These are phyloP conservation scores for Schizosaccharomyces osmophilus DNA, from an alignment of 805 yeast species.

Conservation along the genomic window DNA sequence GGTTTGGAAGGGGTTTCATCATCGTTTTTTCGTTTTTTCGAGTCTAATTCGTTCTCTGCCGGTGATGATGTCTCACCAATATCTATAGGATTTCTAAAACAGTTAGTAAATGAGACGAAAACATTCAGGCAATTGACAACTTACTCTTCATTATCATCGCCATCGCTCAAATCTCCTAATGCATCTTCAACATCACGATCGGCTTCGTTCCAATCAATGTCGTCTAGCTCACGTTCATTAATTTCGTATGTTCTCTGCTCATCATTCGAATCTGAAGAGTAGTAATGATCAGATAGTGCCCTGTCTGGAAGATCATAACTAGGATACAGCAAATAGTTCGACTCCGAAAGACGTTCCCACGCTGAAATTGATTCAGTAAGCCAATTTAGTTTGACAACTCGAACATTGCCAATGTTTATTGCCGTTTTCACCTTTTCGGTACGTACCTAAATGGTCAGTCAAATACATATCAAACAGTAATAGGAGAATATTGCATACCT, in stretches of 20 bases:
- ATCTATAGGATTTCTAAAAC: neutral
- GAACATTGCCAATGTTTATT: slow-evolving; percentile 15
- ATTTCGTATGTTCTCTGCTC: neutral
- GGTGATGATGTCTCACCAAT: neutral
- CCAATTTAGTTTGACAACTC: neutral
- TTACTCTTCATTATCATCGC: neutral
- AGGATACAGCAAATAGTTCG: neutral
- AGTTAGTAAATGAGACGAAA: neutral
- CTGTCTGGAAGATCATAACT: neutral
- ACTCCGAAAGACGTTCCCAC: neutral
- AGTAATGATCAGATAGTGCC: neutral
- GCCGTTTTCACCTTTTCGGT: slow-evolving; percentile 75
- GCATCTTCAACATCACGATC: neutral
- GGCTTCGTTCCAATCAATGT: neutral
- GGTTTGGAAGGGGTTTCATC: neutral
- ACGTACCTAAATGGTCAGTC: neutral
- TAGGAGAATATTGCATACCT: neutral
- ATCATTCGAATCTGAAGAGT: neutral
- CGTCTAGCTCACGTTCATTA: neutral
- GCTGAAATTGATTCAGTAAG: neutral
- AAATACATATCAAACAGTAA: neutral
- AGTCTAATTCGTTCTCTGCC: neutral
- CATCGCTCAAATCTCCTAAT: neutral
- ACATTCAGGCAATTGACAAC: neutral
- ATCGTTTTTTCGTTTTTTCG: neutral